Percentiles rank a stretch among this genome's conserved stretches.
These are phyloP conservation scores for Pontederia paniculata DNA, from an alignment of 176 grass and related monocot species.

Conservation along the genomic window DNA sequence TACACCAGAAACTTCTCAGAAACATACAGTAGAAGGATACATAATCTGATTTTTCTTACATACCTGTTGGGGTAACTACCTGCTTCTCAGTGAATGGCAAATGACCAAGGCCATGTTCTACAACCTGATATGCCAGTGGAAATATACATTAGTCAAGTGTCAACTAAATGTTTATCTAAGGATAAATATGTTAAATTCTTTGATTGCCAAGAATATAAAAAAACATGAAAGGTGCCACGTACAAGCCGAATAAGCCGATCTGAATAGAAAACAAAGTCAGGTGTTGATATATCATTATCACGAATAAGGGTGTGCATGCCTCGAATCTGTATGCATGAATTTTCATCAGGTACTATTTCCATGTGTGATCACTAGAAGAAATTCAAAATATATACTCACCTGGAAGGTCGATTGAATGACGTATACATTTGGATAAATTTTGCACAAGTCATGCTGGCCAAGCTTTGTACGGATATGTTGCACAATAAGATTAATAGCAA, in stretches of 20 bases:
- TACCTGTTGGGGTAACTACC: constrained; percentile 17
- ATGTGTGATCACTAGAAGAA: background rate
- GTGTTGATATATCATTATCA: constrained; percentile 13
- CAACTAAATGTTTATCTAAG: too few species aligned
- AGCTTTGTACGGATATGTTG: constrained; percentile 21
- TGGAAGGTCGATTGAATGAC: constrained; percentile 20
- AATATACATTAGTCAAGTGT: background rate
- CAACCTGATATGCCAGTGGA: background rate
- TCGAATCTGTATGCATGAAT: constrained; percentile 2
- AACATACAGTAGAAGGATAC: too few species aligned
- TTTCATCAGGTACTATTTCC: background rate
- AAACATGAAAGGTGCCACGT: background rate
- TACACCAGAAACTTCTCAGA: too few species aligned
- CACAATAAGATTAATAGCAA: constrained; percentile 14
- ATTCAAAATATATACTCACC: background rate
- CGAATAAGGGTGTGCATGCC: constrained; percentile 20
- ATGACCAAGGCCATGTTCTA: constrained; percentile 20
- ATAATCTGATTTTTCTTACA: too few species aligned
- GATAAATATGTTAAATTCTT: too few species aligned
- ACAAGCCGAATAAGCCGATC: constrained; percentile 19
- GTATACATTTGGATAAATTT: constrained; percentile 20
- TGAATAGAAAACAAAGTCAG: constrained; percentile 16
- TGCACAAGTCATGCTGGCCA: constrained; percentile 14
- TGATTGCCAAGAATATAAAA: too few species aligned
- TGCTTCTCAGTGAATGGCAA: constrained; percentile 19